phyloP scores from a whole-genome alignment of 306 rosid species.

The Citrullus mucosospermus region DNA sequence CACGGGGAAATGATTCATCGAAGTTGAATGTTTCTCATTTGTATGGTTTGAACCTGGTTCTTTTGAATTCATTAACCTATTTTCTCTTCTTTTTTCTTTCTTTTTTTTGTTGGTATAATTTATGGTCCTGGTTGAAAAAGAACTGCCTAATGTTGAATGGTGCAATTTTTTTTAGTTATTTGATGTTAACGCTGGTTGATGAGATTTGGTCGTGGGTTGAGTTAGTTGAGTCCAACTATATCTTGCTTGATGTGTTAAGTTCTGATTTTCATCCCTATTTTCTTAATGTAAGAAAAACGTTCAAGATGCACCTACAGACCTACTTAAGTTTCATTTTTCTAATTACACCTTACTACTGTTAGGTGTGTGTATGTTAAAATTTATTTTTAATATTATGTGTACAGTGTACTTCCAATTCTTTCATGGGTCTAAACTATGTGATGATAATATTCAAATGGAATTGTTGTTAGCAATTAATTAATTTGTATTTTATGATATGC shows the following conservation, averaged over 20 bases:
- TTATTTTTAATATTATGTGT: not conserved
- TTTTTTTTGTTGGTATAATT: too few relatives aligned
- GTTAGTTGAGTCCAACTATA: not conserved
- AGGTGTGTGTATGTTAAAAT: not conserved
- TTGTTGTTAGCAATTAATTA: not conserved
- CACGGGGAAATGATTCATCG: conserved; percentile 43
- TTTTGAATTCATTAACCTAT: not conserved
- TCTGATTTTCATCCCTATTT: not conserved
- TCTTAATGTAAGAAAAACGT: not conserved
- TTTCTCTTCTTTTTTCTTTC: too few relatives aligned
- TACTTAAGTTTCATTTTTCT: not conserved
- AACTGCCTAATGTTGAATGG: not conserved
- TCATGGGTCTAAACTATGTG: not conserved
- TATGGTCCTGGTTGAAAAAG: not conserved
- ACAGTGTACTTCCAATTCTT: not conserved
- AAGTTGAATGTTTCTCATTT: conserved; percentile 82
- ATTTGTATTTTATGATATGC: not conserved
- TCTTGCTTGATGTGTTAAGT: not conserved
- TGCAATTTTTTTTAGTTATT: not conserved
- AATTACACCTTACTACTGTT: not conserved
- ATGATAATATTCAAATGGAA: not conserved
- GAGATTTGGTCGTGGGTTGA: not conserved
- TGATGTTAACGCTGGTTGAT: not conserved
- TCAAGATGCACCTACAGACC: not conserved
- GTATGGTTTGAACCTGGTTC: conserved; percentile 45